Evolutionary conservation across 371 early-diverging fungal species (phyloP), one percentile per base, ranked within the genome.

Genomic region (Lichtheimia ornata): DNA sequence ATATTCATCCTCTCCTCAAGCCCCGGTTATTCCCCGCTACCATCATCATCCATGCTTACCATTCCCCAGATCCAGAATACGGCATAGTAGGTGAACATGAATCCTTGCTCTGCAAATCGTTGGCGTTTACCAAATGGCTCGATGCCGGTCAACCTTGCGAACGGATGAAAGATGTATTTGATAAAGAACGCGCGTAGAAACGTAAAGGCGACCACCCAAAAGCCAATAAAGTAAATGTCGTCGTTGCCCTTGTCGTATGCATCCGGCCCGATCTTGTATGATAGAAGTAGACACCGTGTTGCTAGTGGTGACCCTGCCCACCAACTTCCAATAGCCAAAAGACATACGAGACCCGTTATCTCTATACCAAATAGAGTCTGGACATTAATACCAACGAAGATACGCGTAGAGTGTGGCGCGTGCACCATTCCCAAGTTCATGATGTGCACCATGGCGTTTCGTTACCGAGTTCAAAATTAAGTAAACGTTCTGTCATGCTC

Each of bases 121-220:
- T 83, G 82, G 60, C 82, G 59, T 63, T 86, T 87, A 24, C 73
- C 66, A 41, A 64, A 68, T 15, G 80, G 73, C 1, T 67, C 56
- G 58, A 88, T 82, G 9, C 88, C 83, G 9, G 72, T 63, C 30
- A 65, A 63, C 57, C 68, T 67, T n/a, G 79, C 86, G 14, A 88
- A 43, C 13, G 91, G 91, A 54, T 72, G 77, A 35, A 85, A 79
- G 15, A 86, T 30, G 50, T 76, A 77, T 61, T 83, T 75, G 86
- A 90, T 90, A 35, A 80, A 58, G 20, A 66, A 53, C 9, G 85
- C 85, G 7, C 91, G 86, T 45, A 88, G 61, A 40, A 88, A 84
- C n/a, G 89, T 90, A 65, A 91, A 89, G 4, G 82, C 80, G 22
- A 89, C 68, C 58, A 87, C 74, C 86, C 89, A 91, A 72, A 87